Evolutionary conservation across 352 stramenopile species (phyloP).

Genomic region (Blastocystis sp.): DNA sequence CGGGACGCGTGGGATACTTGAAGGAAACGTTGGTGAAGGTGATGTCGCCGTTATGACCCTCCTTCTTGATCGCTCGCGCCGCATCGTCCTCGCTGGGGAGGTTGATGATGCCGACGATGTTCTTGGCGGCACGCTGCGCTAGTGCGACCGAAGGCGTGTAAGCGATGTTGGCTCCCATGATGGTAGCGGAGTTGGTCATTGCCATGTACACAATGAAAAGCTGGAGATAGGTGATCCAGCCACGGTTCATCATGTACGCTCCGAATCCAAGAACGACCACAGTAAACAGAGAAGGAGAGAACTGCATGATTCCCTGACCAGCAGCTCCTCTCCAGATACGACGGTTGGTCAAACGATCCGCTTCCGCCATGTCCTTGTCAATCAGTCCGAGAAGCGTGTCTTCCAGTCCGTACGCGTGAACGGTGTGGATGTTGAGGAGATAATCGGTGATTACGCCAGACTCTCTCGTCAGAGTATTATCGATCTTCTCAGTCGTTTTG

Average conservation of each 20-base stretch:
- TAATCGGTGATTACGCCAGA: slow-evolving; percentile 30
- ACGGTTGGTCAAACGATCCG: neutral
- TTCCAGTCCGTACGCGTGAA: slow-evolving; percentile 5
- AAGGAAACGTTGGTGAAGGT: slow-evolving; percentile 78
- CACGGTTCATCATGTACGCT: neutral
- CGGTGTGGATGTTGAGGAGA: slow-evolving; percentile 40
- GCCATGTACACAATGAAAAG: slow-evolving; percentile 23
- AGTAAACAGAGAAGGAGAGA: neutral
- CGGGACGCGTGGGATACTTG: slow-evolving; percentile 73
- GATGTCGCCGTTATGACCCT: slow-evolving; percentile 60
- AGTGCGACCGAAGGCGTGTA: neutral
- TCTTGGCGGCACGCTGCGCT: neutral
- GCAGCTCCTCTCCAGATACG: neutral
- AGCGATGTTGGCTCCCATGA: neutral
- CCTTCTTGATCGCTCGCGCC: neutral
- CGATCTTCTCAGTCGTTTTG: neutral
- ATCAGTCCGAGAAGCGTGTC: neutral
- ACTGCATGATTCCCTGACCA: neutral
- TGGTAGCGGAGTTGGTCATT: neutral
- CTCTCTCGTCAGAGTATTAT: neutral
- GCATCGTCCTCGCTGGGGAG: neutral
- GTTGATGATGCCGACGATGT: neutral
- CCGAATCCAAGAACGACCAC: neutral
- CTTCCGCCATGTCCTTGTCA: neutral
- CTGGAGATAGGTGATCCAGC: neutral